A percentile compares a stretch with the other conserved stretches of the same genome.
phyloP scores from a whole-genome alignment of 768 basidiomycete genomes.

The Paxillus rubicundulus region DNA sequence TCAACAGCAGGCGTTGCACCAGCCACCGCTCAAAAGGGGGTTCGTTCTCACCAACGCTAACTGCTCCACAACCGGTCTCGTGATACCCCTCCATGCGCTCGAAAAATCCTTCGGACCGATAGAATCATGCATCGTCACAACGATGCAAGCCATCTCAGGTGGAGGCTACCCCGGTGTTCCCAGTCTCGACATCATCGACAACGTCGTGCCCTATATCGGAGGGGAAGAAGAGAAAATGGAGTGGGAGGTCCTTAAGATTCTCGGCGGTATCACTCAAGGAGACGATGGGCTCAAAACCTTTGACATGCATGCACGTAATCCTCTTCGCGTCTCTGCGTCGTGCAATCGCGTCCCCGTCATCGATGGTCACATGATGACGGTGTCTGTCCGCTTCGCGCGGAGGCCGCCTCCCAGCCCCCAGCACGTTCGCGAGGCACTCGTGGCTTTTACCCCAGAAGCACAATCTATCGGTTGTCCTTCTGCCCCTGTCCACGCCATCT shows the following conservation, averaged over 20 bases:
- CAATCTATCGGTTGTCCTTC: slow-evolving; percentile 77
- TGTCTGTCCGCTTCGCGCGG: slow-evolving; percentile 78
- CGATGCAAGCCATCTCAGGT: slow-evolving; percentile 97
- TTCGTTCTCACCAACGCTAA: slow-evolving; percentile 99
- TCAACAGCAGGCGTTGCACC: slow-evolving; percentile 72
- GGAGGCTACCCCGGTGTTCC: slow-evolving; percentile 96
- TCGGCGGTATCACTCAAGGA: slow-evolving; percentile 70
- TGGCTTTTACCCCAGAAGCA: slow-evolving; percentile 70
- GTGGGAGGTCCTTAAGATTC: slow-evolving; percentile 97
- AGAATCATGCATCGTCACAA: slow-evolving; percentile 87
- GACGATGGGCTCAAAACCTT: slow-evolving; percentile 61
- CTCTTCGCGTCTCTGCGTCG: slow-evolving; percentile 86
- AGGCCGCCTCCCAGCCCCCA: slow-evolving; percentile 83
- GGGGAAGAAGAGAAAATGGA: slow-evolving; percentile 99
- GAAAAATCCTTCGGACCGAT: slow-evolving; percentile 93
- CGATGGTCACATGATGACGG: slow-evolving; percentile 91
- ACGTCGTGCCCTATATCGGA: slow-evolving; percentile 90
- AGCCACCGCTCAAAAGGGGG: slow-evolving; percentile 70
- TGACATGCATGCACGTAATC: slow-evolving; percentile 79
- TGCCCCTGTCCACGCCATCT: slow-evolving; percentile 79
- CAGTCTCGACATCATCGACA: slow-evolving; percentile 89
- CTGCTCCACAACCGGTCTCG: slow-evolving; percentile 92
- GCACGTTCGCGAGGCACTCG: slow-evolving; percentile 81
- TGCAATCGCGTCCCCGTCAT: slow-evolving; percentile 96
- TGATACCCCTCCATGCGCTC: slow-evolving; percentile 87